phyloP scores from a whole-genome alignment of 768 basidiomycete genomes.

The Macrolepiota fuliginosa region DNA sequence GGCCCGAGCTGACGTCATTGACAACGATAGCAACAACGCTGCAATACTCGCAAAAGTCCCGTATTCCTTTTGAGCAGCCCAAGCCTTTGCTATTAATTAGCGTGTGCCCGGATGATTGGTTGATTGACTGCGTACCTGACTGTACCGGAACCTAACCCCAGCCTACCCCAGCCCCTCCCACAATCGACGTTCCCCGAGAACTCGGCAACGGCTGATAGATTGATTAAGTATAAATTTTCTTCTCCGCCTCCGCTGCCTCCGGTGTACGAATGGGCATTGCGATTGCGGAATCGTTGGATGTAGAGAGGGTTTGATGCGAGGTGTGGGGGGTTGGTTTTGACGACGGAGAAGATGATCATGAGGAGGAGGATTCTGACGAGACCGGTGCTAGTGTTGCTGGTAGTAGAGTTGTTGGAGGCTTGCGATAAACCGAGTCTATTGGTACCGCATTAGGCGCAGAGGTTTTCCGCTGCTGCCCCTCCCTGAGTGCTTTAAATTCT shows the following conservation, averaged over 20 bases:
- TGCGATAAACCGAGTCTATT: background rate
- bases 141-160: constrained; percentile 61
- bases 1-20: constrained; percentile 20
- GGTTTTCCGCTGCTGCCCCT: constrained; percentile 16
- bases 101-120: background rate
- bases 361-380: constrained; percentile 92
- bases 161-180: constrained; percentile 60
- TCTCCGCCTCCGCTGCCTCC: constrained; percentile 59
- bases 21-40: constrained; percentile 51
- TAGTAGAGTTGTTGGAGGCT: background rate
- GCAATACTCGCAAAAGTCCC: constrained; percentile 70
- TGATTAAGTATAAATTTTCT: constrained; percentile 90
- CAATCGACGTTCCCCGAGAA: constrained; percentile 95
- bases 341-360: constrained; percentile 90
- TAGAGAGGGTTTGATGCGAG: constrained; percentile 71
- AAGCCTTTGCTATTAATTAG: constrained; percentile 35
- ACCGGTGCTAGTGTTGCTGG: constrained; percentile 46
- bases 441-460: background rate
- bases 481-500: constrained; percentile 21
- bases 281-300: constrained; percentile 59
- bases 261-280: constrained; percentile 16
- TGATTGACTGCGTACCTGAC: constrained; percentile 43
- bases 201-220: constrained; percentile 92
- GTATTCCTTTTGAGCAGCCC: constrained; percentile 70
- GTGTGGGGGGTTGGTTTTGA: constrained; percentile 85